A percentile compares a stretch with the other conserved stretches of the same genome.
phyloP scores from a whole-genome alignment of 306 rosid genomes.

The Vigna reflexopilosa region DNA sequence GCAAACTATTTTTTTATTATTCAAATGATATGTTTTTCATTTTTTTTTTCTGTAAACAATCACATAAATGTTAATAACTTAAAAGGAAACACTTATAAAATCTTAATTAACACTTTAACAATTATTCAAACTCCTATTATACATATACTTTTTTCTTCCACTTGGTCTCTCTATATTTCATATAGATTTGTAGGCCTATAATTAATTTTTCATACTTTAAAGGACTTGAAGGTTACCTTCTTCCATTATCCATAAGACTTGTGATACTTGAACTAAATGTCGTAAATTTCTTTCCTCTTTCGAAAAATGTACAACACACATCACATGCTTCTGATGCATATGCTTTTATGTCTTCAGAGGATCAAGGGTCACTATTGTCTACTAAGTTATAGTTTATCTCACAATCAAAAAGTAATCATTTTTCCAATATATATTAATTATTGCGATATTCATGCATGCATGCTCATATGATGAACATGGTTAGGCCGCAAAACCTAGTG shows the following conservation, averaged over 20 bases:
- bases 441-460: conserved; percentile 46
- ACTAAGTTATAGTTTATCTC: conserved; percentile 4
- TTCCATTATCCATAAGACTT: background rate
- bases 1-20: too few species aligned
- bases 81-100: too few species aligned
- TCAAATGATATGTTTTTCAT: too few species aligned
- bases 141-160: background rate
- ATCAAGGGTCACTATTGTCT: conserved; percentile 4
- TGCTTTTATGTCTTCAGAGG: conserved; percentile 29
- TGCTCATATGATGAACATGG: conserved; percentile 47
- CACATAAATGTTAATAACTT: too few species aligned
- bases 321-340: conserved; percentile 37
- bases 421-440: too few species aligned
- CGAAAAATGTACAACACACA: background rate
- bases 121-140: background rate
- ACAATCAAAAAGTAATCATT: conserved; percentile 16
- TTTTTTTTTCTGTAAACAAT: too few species aligned
- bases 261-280: conserved; percentile 34
- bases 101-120: too few species aligned
- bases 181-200: background rate
- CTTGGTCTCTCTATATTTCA: background rate
- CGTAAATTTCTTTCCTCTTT: conserved; percentile 3
- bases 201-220: background rate
- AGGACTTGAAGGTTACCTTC: background rate
- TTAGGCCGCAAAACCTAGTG: conserved; percentile 53